Evolutionary conservation across 2,329 filamentous ascomycete species (phyloP), one percentile per base, ranked within the genome.

Genomic region (Aureobasidium sp.): DNA sequence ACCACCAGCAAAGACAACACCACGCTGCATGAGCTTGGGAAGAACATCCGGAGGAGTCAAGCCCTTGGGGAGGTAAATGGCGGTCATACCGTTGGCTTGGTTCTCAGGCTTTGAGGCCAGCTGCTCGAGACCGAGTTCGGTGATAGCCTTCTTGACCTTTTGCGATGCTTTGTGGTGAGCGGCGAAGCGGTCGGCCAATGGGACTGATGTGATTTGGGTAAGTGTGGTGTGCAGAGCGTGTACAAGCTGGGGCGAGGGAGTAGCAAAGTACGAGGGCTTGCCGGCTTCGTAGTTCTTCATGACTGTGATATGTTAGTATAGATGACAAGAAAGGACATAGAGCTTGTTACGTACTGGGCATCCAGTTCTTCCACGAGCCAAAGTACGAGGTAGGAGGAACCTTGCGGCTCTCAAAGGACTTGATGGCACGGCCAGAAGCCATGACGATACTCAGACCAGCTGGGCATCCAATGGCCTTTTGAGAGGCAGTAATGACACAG

Each of bases 201-300:
- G 93, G 66, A 87, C 87, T n/a, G 91, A 86, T 59, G 97, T 87
- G 75, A 98, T 96, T 79, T 97, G 94, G 65, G 85, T 91, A 33
- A 99, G 86, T 2, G 94, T 88, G 11, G 95, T 97, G 86, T 99
- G 92, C 42, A 99, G 88, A 55, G 96, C 96, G 80, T 93, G 95
- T 72, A 99, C 87, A 59, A 99, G 89, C 81, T 99, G 96, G 18
- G 96, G 96, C 6, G 95, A 94, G 1, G 96, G 96, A 1, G 96
- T 99, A 43, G 96, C 96, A 76, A 99, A 99, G 85, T 99, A 99
- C 2, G 94, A 97, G 43, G 96, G 90, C 84, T 98, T 99, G 85
- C 95, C 94, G 70, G 94, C 93, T 84, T 99, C 96, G 81, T 99
- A 99, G 83, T 98, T 98, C 83, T 96, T 90, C 95, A 99, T 98